Evolutionary conservation across 2,329 filamentous ascomycete genomes (phyloP).

Genomic region (Mollisiaceae sp.): DNA sequence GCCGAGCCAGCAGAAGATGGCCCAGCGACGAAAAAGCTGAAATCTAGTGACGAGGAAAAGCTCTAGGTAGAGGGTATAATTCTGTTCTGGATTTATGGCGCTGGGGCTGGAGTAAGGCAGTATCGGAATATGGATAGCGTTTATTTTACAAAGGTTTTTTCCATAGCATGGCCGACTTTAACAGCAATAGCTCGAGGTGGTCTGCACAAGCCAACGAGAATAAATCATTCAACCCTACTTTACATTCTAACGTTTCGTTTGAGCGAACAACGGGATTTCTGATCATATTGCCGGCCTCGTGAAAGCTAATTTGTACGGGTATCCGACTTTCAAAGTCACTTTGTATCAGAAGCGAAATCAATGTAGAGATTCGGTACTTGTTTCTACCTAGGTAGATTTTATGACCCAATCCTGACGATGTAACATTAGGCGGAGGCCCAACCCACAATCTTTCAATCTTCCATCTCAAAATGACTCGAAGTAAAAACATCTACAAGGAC

Average conservation of each 20-base stretch:
- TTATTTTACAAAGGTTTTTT: background rate
- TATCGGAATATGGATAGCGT: background rate
- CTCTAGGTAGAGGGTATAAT: background rate
- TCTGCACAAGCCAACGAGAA: background rate
- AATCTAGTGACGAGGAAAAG: constrained; percentile 33
- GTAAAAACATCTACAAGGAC: constrained; percentile 56
- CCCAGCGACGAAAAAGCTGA: constrained; percentile 45
- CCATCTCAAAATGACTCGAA: constrained; percentile 31
- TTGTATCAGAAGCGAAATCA: too few species aligned
- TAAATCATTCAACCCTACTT: background rate
- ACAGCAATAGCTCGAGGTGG: background rate
- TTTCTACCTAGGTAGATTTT: too few species aligned
- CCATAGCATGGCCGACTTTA: background rate
- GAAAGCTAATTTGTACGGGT: too few species aligned
- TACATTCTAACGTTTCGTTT: background rate
- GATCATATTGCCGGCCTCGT: too few species aligned
- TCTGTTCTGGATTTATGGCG: background rate
- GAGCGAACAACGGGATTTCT: background rate
- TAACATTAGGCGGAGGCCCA: background rate
- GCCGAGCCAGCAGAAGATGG: constrained; percentile 43
- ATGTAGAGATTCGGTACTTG: too few species aligned
- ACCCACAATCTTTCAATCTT: background rate
- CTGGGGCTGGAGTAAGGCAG: background rate
- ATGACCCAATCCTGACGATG: background rate
- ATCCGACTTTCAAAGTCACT: too few species aligned